phyloP scores from a whole-genome alignment of 176 grass and related monocot genomes.

The Phyllostachys edulis region DNA sequence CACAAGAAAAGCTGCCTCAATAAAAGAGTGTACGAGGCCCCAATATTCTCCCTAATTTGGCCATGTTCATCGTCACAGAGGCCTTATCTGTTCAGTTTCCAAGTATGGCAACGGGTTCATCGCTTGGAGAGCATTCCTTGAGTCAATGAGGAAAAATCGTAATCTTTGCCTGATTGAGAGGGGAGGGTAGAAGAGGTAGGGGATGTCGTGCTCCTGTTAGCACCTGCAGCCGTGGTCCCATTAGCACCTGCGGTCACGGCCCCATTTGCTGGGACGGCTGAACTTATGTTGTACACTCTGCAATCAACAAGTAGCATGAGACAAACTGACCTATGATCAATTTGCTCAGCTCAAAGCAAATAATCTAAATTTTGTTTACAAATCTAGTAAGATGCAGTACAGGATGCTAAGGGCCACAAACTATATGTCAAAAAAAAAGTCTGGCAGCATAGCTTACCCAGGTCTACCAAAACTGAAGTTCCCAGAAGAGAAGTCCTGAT shows the following conservation, averaged over 20 bases:
- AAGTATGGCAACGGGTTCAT: slow-evolving; percentile 38
- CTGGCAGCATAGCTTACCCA: slow-evolving; percentile 49
- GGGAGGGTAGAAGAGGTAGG: slow-evolving; percentile 49
- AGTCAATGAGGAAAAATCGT: slow-evolving; percentile 93
- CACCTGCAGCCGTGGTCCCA: slow-evolving; percentile 29
- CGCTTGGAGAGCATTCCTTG: slow-evolving; percentile 79
- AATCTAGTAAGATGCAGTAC: not conserved
- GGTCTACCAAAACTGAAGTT: slow-evolving; percentile 60
- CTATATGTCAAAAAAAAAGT: not conserved
- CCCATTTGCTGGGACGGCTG: slow-evolving; percentile 51
- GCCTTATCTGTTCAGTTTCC: not conserved
- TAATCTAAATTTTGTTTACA: not conserved
- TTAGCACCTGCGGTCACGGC: slow-evolving; percentile 35
- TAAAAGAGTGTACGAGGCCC: slow-evolving; percentile 21
- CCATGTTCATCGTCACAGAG: not conserved
- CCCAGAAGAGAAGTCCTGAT: slow-evolving; percentile 42
- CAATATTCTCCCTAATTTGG: slow-evolving; percentile 24
- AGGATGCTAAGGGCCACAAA: not conserved
- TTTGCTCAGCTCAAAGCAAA: not conserved
- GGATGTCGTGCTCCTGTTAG: slow-evolving; percentile 42
- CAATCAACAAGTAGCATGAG: slow-evolving; percentile 20
- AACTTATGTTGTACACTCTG: slow-evolving; percentile 50
- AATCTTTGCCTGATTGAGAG: slow-evolving; percentile 66
- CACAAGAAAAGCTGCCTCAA: slow-evolving; percentile 35
- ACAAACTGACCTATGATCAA: not conserved